A percentile compares a stretch with the other conserved stretches of the same genome.
Evolutionary conservation across 1,139 yeast species (phyloP).

Genomic region (Blastobotrys capitulatus): DNA sequence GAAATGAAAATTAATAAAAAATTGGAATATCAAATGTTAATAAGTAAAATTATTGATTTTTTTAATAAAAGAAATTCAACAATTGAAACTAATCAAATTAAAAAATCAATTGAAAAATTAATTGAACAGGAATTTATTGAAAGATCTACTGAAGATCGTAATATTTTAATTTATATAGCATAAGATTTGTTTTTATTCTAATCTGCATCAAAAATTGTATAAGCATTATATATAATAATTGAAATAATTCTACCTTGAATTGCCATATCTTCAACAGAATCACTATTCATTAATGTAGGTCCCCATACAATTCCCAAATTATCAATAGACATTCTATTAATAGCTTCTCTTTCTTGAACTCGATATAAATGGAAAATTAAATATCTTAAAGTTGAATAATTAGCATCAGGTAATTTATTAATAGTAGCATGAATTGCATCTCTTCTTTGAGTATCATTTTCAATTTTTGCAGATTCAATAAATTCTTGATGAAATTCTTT

Average conservation of each 20-base stretch:
- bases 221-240: constrained; percentile 77
- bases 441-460: constrained; percentile 49
- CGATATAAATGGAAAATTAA: constrained; percentile 78
- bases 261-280: constrained; percentile 72
- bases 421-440: constrained; percentile 83
- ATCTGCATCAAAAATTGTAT: constrained; percentile 78
- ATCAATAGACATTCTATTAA: constrained; percentile 75
- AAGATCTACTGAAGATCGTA: constrained; percentile 17
- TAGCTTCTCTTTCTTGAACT: constrained; percentile 56
- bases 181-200: constrained; percentile 19
- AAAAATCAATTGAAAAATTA: constrained; percentile 32
- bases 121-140: constrained; percentile 31
- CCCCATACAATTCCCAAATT: constrained; percentile 92
- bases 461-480: constrained; percentile 70
- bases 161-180: not conserved
- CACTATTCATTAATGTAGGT: constrained; percentile 69
- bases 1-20: constrained; percentile 31
- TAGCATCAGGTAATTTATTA: constrained; percentile 88
- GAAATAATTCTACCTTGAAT: constrained; percentile 79
- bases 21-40: constrained; percentile 13
- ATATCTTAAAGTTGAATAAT: constrained; percentile 84
- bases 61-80: not conserved
- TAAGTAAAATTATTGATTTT: not conserved
- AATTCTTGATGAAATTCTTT: constrained; percentile 66
- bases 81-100: constrained; percentile 26